Percentiles rank a stretch among this genome's conserved stretches.
These are phyloP conservation scores for Acmispon strigosus DNA, from an alignment of 306 rosid species.

Conservation along the genomic window DNA sequence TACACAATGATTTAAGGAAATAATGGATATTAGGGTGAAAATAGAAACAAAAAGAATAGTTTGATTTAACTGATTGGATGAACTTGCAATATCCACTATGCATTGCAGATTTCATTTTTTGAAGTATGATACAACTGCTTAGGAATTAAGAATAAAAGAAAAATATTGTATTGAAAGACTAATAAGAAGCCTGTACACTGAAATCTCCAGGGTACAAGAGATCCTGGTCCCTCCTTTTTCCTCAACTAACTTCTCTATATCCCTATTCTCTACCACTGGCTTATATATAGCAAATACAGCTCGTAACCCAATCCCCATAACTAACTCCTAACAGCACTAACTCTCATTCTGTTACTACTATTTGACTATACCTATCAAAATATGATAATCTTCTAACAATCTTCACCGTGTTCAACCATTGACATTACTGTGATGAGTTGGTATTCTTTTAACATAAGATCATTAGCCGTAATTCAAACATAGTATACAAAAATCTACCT, in stretches of 20 bases:
- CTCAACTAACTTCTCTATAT: no score
- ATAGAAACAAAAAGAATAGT: not conserved
- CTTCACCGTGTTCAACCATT: constrained; percentile 1
- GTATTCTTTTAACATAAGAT: not conserved
- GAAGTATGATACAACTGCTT: not conserved
- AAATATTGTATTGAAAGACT: no score
- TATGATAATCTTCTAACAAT: not conserved
- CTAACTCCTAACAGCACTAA: no score
- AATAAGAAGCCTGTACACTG: no score
- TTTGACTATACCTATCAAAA: no score
- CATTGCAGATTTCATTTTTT: not conserved
- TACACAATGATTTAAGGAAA: not conserved
- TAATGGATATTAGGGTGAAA: not conserved
- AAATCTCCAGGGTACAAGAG: no score
- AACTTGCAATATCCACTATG: not conserved
- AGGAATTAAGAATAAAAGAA: no score
- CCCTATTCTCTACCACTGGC: no score
- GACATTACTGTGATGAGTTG: not conserved
- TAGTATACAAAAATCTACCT: not conserved
- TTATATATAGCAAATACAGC: no score
- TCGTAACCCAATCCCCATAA: no score
- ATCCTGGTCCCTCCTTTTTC: no score
- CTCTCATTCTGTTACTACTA: no score
- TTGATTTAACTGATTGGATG: not conserved
- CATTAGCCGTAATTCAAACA: not conserved